A percentile compares a stretch with the other conserved stretches of the same genome.
Evolutionary conservation across 495 filamentous ascomycete genomes (phyloP).

Genomic region (Bryoglossum gracile): DNA sequence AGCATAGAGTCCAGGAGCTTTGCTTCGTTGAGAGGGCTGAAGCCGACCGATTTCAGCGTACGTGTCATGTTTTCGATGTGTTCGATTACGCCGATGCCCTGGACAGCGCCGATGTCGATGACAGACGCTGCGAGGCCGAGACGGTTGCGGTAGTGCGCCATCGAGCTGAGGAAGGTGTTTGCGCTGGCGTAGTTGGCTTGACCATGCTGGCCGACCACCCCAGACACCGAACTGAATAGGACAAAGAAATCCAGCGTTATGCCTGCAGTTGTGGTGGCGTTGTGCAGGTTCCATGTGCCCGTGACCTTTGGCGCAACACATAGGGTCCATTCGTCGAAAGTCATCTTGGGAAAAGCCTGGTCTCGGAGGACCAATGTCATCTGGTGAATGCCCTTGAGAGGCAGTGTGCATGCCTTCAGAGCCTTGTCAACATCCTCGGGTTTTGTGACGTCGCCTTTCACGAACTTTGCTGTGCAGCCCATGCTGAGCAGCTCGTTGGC

Average conservation of each 20-base stretch:
- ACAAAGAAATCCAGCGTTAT: constrained; percentile 57
- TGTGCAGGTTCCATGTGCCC: constrained; percentile 50
- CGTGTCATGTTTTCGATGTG: background rate
- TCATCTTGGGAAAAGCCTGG: constrained; percentile 40
- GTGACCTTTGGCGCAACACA: constrained; percentile 48
- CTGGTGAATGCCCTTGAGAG: constrained; percentile 10
- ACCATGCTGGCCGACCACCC: constrained; percentile 47
- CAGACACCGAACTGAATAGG: constrained; percentile 52
- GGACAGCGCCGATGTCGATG: constrained; percentile 42
- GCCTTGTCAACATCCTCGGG: constrained; percentile 40
- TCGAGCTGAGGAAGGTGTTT: constrained; percentile 51
- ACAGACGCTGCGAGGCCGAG: constrained; percentile 39
- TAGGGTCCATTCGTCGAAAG: constrained; percentile 35
- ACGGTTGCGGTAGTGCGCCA: constrained; percentile 38
- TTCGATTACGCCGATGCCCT: constrained; percentile 26
- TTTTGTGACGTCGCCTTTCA: constrained; percentile 12
- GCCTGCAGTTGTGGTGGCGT: no score
- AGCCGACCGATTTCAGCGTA: background rate
- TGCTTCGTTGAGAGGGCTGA: background rate
- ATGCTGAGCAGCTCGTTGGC: constrained; percentile 33
- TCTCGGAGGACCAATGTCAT: constrained; percentile 14
- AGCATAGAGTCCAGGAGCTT: background rate
- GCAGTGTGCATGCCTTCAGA: background rate
- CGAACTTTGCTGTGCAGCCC: constrained; percentile 28
- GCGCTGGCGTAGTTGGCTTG: constrained; percentile 60